phyloP scores from a whole-genome alignment of 106 monocot species.

The Allium cepa region DNA sequence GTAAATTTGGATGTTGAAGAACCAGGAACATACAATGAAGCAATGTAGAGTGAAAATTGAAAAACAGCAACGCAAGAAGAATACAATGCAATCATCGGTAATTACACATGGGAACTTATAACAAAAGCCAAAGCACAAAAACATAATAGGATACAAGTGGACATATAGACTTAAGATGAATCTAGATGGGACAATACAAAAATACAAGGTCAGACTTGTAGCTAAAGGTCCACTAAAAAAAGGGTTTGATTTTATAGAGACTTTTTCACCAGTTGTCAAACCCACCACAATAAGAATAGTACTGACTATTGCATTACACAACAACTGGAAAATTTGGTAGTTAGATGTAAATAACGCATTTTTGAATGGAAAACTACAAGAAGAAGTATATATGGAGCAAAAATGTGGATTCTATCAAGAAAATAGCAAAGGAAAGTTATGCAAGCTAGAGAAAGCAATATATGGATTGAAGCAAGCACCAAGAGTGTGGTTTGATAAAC shows the following conservation, averaged over 20 bases:
- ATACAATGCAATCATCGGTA: too few relatives aligned
- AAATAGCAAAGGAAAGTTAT: slow-evolving; percentile 7
- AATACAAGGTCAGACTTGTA: too few relatives aligned
- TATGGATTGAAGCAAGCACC: slow-evolving; percentile 8
- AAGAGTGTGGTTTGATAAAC: not conserved
- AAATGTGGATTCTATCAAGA: not conserved
- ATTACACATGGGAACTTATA: too few relatives aligned
- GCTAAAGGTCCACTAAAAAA: too few relatives aligned
- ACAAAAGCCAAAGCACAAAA: too few relatives aligned
- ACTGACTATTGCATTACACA: not conserved
- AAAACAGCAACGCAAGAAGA: too few relatives aligned
- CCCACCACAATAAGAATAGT: not conserved
- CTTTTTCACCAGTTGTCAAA: not conserved
- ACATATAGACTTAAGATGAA: too few relatives aligned
- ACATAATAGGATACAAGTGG: too few relatives aligned
- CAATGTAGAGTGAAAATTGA: too few relatives aligned
- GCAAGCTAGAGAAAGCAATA: not conserved
- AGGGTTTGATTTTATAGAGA: not conserved
- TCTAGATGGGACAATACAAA: too few relatives aligned
- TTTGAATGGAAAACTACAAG: slow-evolving; percentile 1
- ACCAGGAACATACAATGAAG: too few relatives aligned
- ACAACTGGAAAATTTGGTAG: not conserved
- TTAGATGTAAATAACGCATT: slow-evolving; percentile 2
- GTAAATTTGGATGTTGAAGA: too few relatives aligned
- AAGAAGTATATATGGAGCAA: slow-evolving; percentile 10